Evolutionary conservation across 2,329 filamentous ascomycete species (phyloP).

Genomic region (Colletotrichum ledebouriae): DNA sequence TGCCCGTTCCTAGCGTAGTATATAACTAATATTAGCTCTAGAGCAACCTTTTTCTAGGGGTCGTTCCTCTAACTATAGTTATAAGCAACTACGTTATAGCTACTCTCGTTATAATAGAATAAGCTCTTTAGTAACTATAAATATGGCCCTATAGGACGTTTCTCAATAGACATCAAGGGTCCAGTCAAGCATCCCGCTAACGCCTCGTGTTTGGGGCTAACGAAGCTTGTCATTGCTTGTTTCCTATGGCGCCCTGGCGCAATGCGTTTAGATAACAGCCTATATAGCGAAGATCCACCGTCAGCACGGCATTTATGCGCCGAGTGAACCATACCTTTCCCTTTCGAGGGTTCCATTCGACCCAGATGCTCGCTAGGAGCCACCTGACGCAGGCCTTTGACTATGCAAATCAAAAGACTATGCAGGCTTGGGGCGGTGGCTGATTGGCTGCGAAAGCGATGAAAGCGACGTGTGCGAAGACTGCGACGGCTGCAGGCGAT

Average conservation of each 20-base stretch:
- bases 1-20: too few relatives aligned
- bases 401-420: not conserved
- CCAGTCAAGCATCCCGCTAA: too few relatives aligned
- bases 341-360: slow-evolving; percentile 9
- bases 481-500: not conserved
- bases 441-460: slow-evolving; percentile 3
- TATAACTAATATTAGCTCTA: too few relatives aligned
- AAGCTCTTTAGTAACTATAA: too few relatives aligned
- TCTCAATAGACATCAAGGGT: too few relatives aligned
- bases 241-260: slow-evolving; percentile 13
- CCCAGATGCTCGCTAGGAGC: not conserved
- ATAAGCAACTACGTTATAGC: too few relatives aligned
- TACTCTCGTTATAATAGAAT: too few relatives aligned
- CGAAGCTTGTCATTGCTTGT: slow-evolving; percentile 38
- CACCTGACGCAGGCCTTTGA: not conserved
- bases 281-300: not conserved
- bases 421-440: slow-evolving; percentile 5
- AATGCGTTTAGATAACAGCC: not conserved
- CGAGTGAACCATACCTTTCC: slow-evolving; percentile 12
- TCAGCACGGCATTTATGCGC: slow-evolving; percentile 19
- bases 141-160: too few relatives aligned
- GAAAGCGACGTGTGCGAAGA: slow-evolving; percentile 1
- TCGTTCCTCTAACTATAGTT: too few relatives aligned
- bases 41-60: too few relatives aligned
- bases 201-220: too few relatives aligned